A percentile compares a stretch with the other conserved stretches of the same genome.
phyloP scores from a whole-genome alignment of 2,329 filamentous ascomycete species.

The Canariomyces notabilis region DNA sequence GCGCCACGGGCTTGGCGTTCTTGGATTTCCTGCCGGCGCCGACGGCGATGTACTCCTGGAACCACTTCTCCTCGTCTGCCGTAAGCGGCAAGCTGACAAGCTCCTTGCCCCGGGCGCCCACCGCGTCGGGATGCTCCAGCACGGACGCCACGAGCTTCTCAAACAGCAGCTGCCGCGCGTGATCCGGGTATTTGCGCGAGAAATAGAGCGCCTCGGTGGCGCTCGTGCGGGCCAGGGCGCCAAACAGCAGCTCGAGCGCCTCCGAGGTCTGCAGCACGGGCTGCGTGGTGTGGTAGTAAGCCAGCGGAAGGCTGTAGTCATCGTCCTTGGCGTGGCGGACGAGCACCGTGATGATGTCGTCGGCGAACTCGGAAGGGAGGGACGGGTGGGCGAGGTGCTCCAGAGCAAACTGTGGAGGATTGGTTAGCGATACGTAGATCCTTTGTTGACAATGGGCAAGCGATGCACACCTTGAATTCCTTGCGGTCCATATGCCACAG shows the following conservation, averaged over 20 bases:
- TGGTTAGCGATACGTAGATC: slow-evolving; percentile 18
- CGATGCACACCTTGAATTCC: slow-evolving; percentile 55
- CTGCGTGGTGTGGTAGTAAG: slow-evolving; percentile 72
- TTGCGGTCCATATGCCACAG: slow-evolving; percentile 74
- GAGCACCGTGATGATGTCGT: slow-evolving; percentile 71
- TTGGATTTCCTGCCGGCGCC: slow-evolving; percentile 61
- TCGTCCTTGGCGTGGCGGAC: slow-evolving; percentile 54
- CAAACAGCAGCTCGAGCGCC: slow-evolving; percentile 63
- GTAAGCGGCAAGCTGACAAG: slow-evolving; percentile 70
- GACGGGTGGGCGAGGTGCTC: slow-evolving; percentile 75
- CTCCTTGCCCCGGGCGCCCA: slow-evolving; percentile 58
- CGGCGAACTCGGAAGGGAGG: slow-evolving; percentile 70
- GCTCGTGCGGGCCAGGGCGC: slow-evolving; percentile 61
- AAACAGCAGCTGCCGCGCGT: slow-evolving; percentile 60
- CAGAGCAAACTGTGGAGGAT: slow-evolving; percentile 53
- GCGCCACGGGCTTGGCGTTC: slow-evolving; percentile 19
- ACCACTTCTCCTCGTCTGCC: slow-evolving; percentile 65
- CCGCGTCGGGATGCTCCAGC: slow-evolving; percentile 37
- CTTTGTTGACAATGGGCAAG: background rate
- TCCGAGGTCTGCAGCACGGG: slow-evolving; percentile 62
- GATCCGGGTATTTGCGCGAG: slow-evolving; percentile 58
- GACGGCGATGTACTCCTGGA: slow-evolving; percentile 61
- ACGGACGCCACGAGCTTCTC: slow-evolving; percentile 59
- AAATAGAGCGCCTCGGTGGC: slow-evolving; percentile 71
- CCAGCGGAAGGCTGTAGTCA: slow-evolving; percentile 63